phyloP scores from a whole-genome alignment of 768 basidiomycete genomes.

The Xerocomus brunneocitrinus region DNA sequence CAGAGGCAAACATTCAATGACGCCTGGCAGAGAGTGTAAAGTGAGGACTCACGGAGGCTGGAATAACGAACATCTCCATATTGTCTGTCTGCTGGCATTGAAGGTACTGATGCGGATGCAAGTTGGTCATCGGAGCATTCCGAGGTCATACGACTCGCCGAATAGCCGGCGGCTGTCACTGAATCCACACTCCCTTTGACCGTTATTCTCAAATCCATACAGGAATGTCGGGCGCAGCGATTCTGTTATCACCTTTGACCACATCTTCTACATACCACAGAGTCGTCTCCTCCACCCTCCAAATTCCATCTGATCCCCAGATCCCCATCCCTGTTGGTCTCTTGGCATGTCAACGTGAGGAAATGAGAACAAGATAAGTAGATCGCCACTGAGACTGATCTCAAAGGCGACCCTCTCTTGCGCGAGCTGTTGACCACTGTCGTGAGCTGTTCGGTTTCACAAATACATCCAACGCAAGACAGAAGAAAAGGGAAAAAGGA shows the following conservation, averaged over 20 bases:
- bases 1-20: background rate
- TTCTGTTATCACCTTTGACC: constrained; percentile 38
- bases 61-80: constrained; percentile 9
- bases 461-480: constrained; percentile 35
- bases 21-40: no score
- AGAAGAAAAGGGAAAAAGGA: constrained; percentile 57
- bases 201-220: no score
- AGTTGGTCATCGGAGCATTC: no score
- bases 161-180: no score
- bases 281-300: constrained; percentile 55
- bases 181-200: no score
- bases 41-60: constrained; percentile 14
- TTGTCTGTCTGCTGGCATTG: background rate
- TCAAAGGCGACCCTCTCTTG: constrained; percentile 65
- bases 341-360: constrained; percentile 71
- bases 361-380: constrained; percentile 4
- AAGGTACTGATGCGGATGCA: no score
- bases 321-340: constrained; percentile 67
- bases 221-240: constrained; percentile 35
- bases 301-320: constrained; percentile 46
- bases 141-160: no score
- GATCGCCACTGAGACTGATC: constrained; percentile 6
- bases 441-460: constrained; percentile 45
- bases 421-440: constrained; percentile 54
- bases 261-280: constrained; percentile 62